Evolutionary conservation across 2,329 filamentous ascomycete species (phyloP).

Genomic region (Paramyrothecium sp.): DNA sequence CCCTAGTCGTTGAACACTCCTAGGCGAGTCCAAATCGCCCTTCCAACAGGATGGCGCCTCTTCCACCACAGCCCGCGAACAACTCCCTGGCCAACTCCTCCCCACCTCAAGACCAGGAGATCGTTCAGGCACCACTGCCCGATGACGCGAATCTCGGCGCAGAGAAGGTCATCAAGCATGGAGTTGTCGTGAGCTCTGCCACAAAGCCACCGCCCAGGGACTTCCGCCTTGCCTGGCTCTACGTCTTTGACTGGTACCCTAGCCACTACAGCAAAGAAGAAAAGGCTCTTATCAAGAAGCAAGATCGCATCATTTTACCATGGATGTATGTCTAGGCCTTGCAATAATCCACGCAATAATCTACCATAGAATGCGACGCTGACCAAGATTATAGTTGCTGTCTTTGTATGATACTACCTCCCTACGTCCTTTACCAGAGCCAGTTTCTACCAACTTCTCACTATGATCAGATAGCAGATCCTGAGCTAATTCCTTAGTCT

Average conservation of each 20-base stretch:
- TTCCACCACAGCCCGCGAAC: no score
- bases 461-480: background rate
- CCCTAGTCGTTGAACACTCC: no score
- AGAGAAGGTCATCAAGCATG: conserved; percentile 12
- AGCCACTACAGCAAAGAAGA: conserved; percentile 27
- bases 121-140: no score
- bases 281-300: conserved; percentile 20
- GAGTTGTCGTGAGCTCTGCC: conserved; percentile 21
- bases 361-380: no score
- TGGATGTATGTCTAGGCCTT: no score
- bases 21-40: no score
- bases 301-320: conserved; percentile 25
- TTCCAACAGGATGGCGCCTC: no score
- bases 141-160: background rate
- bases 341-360: no score
- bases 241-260: conserved; percentile 29
- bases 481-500: conserved; percentile 8
- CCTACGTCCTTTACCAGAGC: no score
- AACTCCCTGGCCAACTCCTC: no score
- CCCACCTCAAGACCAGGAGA: no score
- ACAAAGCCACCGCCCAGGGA: conserved; percentile 11
- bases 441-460: background rate
- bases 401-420: no score
- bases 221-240: conserved; percentile 23
- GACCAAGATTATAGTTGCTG: conserved; percentile 6